Evolutionary conservation across 2,329 filamentous ascomycete species (phyloP).

Genomic region (Trichoderma harzianum): DNA sequence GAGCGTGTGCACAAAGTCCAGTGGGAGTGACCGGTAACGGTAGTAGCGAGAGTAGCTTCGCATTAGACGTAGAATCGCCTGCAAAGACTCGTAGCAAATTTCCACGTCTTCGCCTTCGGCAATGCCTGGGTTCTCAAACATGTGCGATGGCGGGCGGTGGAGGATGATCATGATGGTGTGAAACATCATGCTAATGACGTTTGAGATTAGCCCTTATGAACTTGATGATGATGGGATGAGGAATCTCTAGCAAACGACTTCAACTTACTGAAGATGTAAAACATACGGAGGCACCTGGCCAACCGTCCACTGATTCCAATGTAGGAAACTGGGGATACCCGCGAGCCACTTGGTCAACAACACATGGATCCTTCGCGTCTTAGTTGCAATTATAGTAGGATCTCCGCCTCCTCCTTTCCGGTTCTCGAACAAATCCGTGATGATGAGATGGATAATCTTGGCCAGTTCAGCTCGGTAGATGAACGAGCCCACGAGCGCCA

Average conservation of each 20-base stretch:
- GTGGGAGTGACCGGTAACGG: constrained; percentile 40
- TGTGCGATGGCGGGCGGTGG: constrained; percentile 45
- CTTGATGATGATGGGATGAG: not conserved
- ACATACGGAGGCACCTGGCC: constrained; percentile 45
- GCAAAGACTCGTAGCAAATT: constrained; percentile 48
- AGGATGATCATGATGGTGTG: constrained; percentile 52
- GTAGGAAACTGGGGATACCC: constrained; percentile 43
- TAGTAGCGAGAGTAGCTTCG: constrained; percentile 44
- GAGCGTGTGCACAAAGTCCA: constrained; percentile 49
- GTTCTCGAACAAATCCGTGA: constrained; percentile 50
- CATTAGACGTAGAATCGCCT: constrained; percentile 44
- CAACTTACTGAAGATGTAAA: constrained; percentile 43
- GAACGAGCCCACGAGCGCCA: constrained; percentile 42
- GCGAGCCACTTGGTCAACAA: constrained; percentile 46
- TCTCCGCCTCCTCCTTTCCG: constrained; percentile 40
- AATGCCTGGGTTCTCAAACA: constrained; percentile 39
- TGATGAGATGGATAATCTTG: constrained; percentile 49
- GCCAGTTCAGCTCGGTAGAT: constrained; percentile 47
- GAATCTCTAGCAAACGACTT: not conserved
- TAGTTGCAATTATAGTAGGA: constrained; percentile 39
- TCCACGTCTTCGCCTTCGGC: constrained; percentile 44
- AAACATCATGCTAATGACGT: constrained; percentile 39
- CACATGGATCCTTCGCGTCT: constrained; percentile 45
- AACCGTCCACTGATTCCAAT: constrained; percentile 51
- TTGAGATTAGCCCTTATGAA: constrained; percentile 20